phyloP scores from a whole-genome alignment of 768 basidiomycete species.

The Mycena latifolia region DNA sequence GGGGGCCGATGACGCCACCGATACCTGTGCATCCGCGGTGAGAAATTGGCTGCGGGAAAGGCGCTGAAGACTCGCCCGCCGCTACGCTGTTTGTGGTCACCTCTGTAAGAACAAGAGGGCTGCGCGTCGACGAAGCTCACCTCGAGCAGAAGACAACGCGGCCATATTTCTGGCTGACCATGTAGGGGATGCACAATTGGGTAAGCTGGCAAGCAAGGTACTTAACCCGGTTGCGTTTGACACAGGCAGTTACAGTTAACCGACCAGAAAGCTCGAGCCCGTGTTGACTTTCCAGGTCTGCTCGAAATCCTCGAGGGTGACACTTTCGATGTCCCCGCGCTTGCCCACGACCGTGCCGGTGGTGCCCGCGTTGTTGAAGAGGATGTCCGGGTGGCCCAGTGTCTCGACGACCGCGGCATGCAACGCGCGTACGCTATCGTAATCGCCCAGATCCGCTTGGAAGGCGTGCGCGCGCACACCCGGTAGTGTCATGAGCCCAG shows the following conservation, averaged over 20 bases:
- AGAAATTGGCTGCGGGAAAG: background rate
- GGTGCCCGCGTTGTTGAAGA: conserved; percentile 65
- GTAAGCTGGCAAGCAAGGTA: conserved; percentile 55
- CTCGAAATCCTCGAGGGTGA: conserved; percentile 38
- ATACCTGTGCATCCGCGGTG: conserved; percentile 44
- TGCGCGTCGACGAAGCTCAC: conserved; percentile 37
- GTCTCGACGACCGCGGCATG: conserved; percentile 55
- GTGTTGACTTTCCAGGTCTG: conserved; percentile 61
- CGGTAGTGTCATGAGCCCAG: conserved; percentile 44
- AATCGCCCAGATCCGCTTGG: conserved; percentile 61
- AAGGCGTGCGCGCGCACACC: conserved; percentile 58
- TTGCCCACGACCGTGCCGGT: conserved; percentile 57
- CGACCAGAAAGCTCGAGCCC: conserved; percentile 59
- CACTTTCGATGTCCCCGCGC: conserved; percentile 55
- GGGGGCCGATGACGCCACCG: conserved; percentile 68
- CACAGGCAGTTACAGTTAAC: no score
- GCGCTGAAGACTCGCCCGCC: conserved; percentile 46
- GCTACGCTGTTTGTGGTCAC: conserved; percentile 53
- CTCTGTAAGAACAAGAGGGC: background rate
- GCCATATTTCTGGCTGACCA: conserved; percentile 62
- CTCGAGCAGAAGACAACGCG: conserved; percentile 66
- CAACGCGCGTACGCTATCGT: conserved; percentile 57
- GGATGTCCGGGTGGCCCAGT: conserved; percentile 62
- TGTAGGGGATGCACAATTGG: conserved; percentile 62
- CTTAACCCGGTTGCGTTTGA: no score